phyloP scores from a whole-genome alignment of 352 stramenopile species.

The Phytophthora europaea region DNA sequence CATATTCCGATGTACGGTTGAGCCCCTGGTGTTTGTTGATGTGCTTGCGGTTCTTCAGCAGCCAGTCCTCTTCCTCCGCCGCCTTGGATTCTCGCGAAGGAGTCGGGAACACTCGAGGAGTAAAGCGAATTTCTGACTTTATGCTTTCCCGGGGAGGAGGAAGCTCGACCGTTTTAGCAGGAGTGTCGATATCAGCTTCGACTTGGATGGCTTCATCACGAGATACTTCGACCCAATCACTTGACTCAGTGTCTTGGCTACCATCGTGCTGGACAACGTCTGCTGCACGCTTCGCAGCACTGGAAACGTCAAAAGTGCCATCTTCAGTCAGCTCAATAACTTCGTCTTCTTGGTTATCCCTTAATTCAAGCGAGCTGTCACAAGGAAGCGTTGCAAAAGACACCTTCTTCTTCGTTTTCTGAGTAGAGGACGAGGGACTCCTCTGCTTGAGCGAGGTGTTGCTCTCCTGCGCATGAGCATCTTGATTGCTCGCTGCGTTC shows the following conservation, averaged over 20 bases:
- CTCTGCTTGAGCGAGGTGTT: background rate
- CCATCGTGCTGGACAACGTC: background rate
- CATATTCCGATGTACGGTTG: slow-evolving; percentile 55
- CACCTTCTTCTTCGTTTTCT: slow-evolving; percentile 46
- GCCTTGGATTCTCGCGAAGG: slow-evolving; percentile 84
- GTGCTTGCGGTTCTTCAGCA: slow-evolving; percentile 87
- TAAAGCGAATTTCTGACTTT: slow-evolving; percentile 78
- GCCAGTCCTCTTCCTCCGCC: slow-evolving; percentile 84
- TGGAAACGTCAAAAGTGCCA: slow-evolving; percentile 60
- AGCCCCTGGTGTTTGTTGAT: slow-evolving; percentile 79
- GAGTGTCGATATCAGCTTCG: background rate
- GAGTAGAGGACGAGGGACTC: background rate
- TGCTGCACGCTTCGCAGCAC: slow-evolving; percentile 2
- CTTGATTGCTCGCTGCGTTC: slow-evolving; percentile 11
- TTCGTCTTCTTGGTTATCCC: slow-evolving; percentile 23
- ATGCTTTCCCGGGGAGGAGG: slow-evolving; percentile 55
- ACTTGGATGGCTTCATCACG: slow-evolving; percentile 26
- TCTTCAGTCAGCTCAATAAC: slow-evolving; percentile 68
- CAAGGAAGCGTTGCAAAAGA: slow-evolving; percentile 44
- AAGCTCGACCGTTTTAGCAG: slow-evolving; percentile 28
- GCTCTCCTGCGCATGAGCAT: slow-evolving; percentile 1
- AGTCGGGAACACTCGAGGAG: slow-evolving; percentile 80
- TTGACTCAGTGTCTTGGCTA: background rate
- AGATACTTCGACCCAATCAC: background rate
- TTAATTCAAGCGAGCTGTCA: background rate